Evolutionary conservation across 75 land plant species (phyloP), one percentile per base, ranked within the genome.

Genomic region (Ceratopteris richardii): DNA sequence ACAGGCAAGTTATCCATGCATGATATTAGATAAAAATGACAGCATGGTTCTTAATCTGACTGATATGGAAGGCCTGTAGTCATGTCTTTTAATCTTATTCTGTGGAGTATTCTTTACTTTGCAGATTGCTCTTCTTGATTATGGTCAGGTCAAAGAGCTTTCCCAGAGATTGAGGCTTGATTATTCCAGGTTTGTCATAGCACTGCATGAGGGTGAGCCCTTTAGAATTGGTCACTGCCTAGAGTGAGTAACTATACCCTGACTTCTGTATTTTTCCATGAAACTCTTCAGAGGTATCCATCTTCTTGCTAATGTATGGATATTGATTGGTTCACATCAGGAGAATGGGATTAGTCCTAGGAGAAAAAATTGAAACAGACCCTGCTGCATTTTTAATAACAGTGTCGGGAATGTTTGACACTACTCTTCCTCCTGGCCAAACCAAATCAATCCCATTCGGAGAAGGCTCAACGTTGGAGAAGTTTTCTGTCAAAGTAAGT

Each of bases 121-220:
- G 17, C 57, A 93, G 95, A 95, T 93, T 58, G 90, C 87, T 10
- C 77, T 93, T 63, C 66, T 93, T 29, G 95, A 93, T 58, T 93
- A 82, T 79, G 98, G 98, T 29, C 98, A 93, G 79, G 98, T 93
- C 58, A 93, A 93, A 71, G 79, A 85, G 51, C 78, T 93, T 12
- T 72, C 84, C 26, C 67, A 88, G 3, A 33, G 65, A 11, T 47
- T 93, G 53, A 70, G 95, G 71, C 67, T 93, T 44, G 84, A 74
- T 25, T 93, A 73, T 77, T 95, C 95, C 28, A 79, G 69, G 50
- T 74, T 93, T 29, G 63, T 93, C 54, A 47, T 88, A 57, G 98
- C 85, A 16, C 66, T 93, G 55, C 86, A 80, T 33, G 81, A 87
- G 67, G 70, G 64, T 66, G 84, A 93, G 51, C 66, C 82, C 30